Percentiles rank a stretch among this genome's conserved stretches.
These are phyloP conservation scores for Lipomyces sp. DNA, from an alignment of 805 yeast genomes.

Conservation along the genomic window DNA sequence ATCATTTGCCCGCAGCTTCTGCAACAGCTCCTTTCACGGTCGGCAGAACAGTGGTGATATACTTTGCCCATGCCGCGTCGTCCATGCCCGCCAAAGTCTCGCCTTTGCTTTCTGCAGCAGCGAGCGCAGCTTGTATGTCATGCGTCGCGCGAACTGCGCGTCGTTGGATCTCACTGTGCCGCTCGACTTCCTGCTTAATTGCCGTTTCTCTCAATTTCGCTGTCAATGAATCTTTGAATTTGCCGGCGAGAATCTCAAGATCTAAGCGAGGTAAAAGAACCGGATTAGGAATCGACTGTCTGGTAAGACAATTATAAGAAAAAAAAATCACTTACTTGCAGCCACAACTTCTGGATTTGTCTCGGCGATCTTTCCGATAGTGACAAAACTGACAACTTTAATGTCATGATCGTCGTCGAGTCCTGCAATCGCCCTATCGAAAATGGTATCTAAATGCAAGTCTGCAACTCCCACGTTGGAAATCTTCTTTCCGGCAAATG, in stretches of 20 bases:
- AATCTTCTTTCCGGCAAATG: slow-evolving; percentile 4
- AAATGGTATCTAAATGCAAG: slow-evolving; percentile 18
- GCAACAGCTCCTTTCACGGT: too few relatives aligned
- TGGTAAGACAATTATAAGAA: not conserved
- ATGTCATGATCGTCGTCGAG: slow-evolving; percentile 62
- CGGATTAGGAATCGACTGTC: too few relatives aligned
- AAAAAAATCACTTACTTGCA: slow-evolving; percentile 7
- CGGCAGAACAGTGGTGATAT: not conserved
- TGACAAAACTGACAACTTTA: slow-evolving; percentile 51
- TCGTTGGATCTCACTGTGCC: slow-evolving; percentile 45
- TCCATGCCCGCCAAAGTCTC: not conserved
- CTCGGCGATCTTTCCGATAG: slow-evolving; percentile 42
- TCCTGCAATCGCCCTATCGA: slow-evolving; percentile 49
- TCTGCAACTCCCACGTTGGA: not conserved
- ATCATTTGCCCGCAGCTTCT: too few relatives aligned
- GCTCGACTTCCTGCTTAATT: slow-evolving; percentile 64
- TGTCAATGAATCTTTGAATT: slow-evolving; percentile 45
- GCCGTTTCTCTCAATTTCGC: slow-evolving; percentile 57
- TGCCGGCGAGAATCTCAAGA: slow-evolving; percentile 35
- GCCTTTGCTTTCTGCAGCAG: not conserved
- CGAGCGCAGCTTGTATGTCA: slow-evolving; percentile 13
- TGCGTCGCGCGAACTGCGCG: slow-evolving; percentile 17
- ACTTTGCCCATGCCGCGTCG: slow-evolving; percentile 13
- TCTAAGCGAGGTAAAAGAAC: too few relatives aligned
- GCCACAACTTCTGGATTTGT: slow-evolving; percentile 34